phyloP scores from a whole-genome alignment of 495 filamentous ascomycete genomes.

The Geopyxis carbonaria region DNA sequence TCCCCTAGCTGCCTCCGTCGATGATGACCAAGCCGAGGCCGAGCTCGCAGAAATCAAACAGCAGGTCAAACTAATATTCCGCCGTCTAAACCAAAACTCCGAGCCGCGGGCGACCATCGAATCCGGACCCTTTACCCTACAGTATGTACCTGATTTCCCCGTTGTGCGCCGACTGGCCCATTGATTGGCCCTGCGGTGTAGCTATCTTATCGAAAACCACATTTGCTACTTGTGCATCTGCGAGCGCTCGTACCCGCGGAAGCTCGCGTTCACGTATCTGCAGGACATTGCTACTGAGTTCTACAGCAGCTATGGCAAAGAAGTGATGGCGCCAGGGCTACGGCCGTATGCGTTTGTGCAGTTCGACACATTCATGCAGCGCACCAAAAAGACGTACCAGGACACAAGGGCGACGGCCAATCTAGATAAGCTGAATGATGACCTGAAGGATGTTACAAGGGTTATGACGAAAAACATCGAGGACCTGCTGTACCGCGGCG shows the following conservation, averaged over 20 bases:
- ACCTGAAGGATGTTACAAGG: conserved; percentile 91
- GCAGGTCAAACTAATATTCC: conserved; percentile 78
- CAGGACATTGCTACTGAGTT: conserved; percentile 83
- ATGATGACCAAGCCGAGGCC: conserved; percentile 67
- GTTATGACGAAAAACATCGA: conserved; percentile 99
- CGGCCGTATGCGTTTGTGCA: conserved; percentile 93
- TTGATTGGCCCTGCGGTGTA: conserved; percentile 23
- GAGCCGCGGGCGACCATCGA: conserved; percentile 89
- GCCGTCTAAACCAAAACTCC: conserved; percentile 67
- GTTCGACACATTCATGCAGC: conserved; percentile 91
- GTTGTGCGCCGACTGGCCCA: neutral
- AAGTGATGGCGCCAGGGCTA: conserved; percentile 55
- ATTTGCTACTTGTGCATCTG: conserved; percentile 85
- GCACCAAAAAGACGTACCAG: conserved; percentile 87
- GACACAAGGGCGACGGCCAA: conserved; percentile 77
- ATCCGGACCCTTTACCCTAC: conserved; percentile 64
- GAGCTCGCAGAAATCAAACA: conserved; percentile 75
- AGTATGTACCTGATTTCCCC: conserved; percentile 37
- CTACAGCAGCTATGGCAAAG: conserved; percentile 58
- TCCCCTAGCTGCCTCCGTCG: conserved; percentile 85
- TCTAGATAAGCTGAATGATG: conserved; percentile 78
- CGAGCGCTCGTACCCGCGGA: conserved; percentile 86
- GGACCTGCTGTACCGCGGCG: conserved; percentile 85
- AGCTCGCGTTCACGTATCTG: conserved; percentile 97
- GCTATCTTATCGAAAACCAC: conserved; percentile 68